Conservation (phyloP, 2,329 filamentous ascomycete species). For the Hypoxylon sp. region DNA sequence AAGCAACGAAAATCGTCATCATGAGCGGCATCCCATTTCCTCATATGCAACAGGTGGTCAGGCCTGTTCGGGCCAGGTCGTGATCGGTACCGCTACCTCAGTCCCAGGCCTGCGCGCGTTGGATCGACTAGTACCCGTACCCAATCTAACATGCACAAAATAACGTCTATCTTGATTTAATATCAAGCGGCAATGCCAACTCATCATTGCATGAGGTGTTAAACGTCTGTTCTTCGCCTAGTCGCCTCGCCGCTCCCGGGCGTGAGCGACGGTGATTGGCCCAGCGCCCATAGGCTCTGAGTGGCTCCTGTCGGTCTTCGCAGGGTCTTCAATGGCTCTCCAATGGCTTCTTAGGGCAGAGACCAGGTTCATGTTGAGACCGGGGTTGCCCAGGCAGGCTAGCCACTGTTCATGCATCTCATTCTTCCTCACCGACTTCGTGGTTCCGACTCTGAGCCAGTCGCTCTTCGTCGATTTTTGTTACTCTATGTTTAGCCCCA, state of each 20-base stretch:
- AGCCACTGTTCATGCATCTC: constrained; percentile 64
- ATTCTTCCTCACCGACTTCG: constrained; percentile 63
- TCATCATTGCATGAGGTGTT: constrained; percentile 80
- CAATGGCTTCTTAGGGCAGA: constrained; percentile 52
- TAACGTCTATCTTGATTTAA: constrained; percentile 67
- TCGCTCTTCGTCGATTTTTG: constrained; percentile 44
- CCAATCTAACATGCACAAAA: constrained; percentile 52
- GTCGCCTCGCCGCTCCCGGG: constrained; percentile 58
- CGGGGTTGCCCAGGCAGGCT: constrained; percentile 50
- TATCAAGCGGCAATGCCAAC: constrained; percentile 78
- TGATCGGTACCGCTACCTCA: constrained; percentile 52
- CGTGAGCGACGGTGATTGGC: constrained; percentile 48
- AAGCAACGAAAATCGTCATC: constrained; percentile 49
- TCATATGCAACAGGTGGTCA: constrained; percentile 53
- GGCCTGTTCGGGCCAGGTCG: constrained; percentile 47
- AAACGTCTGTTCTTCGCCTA: constrained; percentile 61
- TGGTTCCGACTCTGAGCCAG: constrained; percentile 53
- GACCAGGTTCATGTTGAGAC: constrained; percentile 51
- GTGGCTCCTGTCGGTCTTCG: constrained; percentile 54
- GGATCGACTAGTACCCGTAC: constrained; percentile 52
- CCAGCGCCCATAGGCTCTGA: constrained; percentile 47
- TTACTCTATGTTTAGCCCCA: constrained; percentile 32
- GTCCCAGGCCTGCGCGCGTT: constrained; percentile 38
- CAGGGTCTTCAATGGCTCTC: constrained; percentile 54
- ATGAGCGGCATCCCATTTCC: constrained; percentile 50